Evolutionary conservation across 805 yeast species (phyloP), one percentile per base, ranked within the genome.

Genomic region (Wickerhamiella allomyrinae): DNA sequence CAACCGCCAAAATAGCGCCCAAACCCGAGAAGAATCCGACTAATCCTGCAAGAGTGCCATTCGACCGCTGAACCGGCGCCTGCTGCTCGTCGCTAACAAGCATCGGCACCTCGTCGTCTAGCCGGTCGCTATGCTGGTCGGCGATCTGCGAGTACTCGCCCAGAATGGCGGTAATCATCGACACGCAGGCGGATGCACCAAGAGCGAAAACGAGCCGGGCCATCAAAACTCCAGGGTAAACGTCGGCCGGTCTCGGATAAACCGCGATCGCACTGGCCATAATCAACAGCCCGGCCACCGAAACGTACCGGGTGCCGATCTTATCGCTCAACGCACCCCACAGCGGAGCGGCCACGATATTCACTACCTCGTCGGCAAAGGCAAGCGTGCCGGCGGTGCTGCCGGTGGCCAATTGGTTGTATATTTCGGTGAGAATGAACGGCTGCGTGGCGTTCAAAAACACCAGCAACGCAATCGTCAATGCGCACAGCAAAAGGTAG

Each of bases 1-100:
- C 53, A 1, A 77, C 83, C 0, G 83, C 68, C 46, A 76, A 70
- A 1, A 79, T 67, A 1, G 85, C 86, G 39, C 86, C 86, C 14
- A 74, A 53, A 0, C 85, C 85, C 14, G 80, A 67, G 39, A 70
- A 61, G 13, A 75, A 56, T 2, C 87, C 87, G 34, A 79, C 67
- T 19, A 76, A 53, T 0, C 84, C 78, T 0, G 80, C 69, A 41
- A 68, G 62, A 47, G 68, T 70, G 2, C 84, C 85, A 48, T 68
- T 71, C 37, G 63, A 59, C 31, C 60, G 51, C 9, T 47, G 43
- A 15, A 47, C n/a, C 11, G 20, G 7, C 5, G 14, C 23, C 9
- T 10, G 23, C 25, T n/a, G 22, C 24, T 27, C 24, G n/a, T 25
- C 33, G 10, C 34, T 25, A 14, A 22, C 23, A 11, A 27, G 20